Conservation (phyloP, 331 rosid species). For the Malus hybrid region DNA sequence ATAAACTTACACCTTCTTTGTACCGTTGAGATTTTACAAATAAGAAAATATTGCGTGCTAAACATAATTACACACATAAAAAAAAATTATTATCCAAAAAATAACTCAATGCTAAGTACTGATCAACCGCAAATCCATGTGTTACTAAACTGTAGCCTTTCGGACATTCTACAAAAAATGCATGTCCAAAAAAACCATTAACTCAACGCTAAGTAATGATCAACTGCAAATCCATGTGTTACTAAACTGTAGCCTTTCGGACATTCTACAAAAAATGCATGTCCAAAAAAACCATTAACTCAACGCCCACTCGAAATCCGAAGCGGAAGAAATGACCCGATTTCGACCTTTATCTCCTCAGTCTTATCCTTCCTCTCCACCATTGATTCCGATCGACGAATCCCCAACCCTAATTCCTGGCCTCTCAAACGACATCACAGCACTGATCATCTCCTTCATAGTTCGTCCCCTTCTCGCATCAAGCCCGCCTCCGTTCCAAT, state of each 20-base stretch:
- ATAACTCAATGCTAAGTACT: not conserved
- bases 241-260: not conserved
- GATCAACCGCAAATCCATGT: not conserved
- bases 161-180: not conserved
- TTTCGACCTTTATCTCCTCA: not conserved
- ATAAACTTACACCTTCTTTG: too few species aligned
- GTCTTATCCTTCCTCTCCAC: not conserved
- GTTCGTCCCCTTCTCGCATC: conserved; percentile 51
- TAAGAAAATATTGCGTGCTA: too few species aligned
- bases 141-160: not conserved
- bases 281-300: not conserved
- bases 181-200: not conserved
- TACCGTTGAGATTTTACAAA: too few species aligned
- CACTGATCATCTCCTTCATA: conserved; percentile 32
- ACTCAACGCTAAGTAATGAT: not conserved
- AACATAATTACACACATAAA: too few species aligned
- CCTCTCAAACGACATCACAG: conserved; percentile 66
- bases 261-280: not conserved
- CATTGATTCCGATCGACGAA: not conserved
- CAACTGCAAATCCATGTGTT: not conserved
- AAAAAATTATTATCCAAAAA: too few species aligned
- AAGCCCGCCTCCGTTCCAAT: conserved; percentile 37
- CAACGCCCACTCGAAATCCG: not conserved
- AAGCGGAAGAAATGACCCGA: not conserved
- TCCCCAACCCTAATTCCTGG: conserved; percentile 45